Evolutionary conservation across 768 basidiomycete genomes (phyloP).

Genomic region (Boletus tylopilopsis): DNA sequence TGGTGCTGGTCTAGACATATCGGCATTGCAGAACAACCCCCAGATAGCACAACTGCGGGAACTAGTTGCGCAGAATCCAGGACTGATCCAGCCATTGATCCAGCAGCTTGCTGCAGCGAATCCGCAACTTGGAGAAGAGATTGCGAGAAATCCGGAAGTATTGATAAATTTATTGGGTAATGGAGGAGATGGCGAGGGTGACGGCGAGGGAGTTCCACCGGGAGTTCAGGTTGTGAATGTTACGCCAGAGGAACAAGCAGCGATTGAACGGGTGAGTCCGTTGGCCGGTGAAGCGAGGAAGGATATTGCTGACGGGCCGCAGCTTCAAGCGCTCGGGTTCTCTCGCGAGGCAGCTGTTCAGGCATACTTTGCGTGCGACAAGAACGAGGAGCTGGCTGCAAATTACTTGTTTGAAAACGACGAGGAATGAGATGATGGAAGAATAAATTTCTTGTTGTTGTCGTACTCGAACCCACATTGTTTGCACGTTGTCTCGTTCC

Average conservation of each 20-base stretch:
- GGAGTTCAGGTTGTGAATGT: constrained; percentile 55
- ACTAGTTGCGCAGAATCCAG: constrained; percentile 73
- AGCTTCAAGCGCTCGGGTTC: constrained; percentile 90
- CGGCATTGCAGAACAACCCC: constrained; percentile 55
- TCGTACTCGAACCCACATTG: constrained; percentile 16
- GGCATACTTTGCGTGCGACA: constrained; percentile 93
- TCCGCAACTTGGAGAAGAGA: constrained; percentile 65
- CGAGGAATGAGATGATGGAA: constrained; percentile 25
- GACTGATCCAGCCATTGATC: constrained; percentile 69
- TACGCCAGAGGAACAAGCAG: constrained; percentile 82
- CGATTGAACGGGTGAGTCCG: constrained; percentile 81
- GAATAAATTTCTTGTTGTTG: background rate
- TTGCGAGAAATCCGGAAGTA: constrained; percentile 70
- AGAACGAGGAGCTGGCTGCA: constrained; percentile 95
- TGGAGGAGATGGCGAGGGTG: constrained; percentile 37
- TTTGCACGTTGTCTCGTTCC: constrained; percentile 22
- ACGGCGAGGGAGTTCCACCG: constrained; percentile 32
- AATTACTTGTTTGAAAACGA: constrained; percentile 76
- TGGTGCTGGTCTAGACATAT: constrained; percentile 34
- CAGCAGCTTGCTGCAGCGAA: constrained; percentile 77
- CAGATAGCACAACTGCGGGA: constrained; percentile 72
- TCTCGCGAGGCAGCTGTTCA: constrained; percentile 75
- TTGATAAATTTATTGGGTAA: constrained; percentile 62
- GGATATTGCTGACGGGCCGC: constrained; percentile 4
- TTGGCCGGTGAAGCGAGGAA: background rate